Conservation (phyloP, 352 stramenopile genomes). For the Globisporangium parvum region DNA sequence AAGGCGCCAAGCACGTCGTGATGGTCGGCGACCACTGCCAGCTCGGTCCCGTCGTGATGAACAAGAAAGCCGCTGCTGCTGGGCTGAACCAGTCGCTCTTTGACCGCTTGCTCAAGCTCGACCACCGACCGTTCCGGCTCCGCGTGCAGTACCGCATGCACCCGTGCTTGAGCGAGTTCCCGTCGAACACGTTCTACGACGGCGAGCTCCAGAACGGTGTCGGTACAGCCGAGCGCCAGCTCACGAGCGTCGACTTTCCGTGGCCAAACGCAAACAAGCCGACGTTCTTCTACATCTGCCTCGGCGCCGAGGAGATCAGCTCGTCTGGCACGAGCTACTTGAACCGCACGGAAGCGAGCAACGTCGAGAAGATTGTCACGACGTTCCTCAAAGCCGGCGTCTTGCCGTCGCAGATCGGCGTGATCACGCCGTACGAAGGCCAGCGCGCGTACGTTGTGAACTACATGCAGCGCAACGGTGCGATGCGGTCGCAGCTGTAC, state of each 20-base stretch:
- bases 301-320: conserved; percentile 97
- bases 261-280: conserved; percentile 97
- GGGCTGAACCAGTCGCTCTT: conserved; percentile 98
- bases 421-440: conserved; percentile 98
- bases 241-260: conserved; percentile 90
- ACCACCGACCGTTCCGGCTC: conserved; percentile 95
- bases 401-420: conserved; percentile 89
- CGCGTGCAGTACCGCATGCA: conserved; percentile 99
- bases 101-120: conserved; percentile 94
- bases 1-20: conserved; percentile 98
- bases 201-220: conserved; percentile 98
- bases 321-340: conserved; percentile 97
- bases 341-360: conserved; percentile 97
- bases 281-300: conserved; percentile 97
- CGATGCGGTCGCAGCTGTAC: conserved; percentile 92
- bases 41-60: conserved; percentile 97
- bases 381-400: conserved; percentile 94
- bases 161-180: conserved; percentile 97
- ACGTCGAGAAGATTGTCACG: conserved; percentile 98
- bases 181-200: conserved; percentile 99
- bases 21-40: conserved; percentile 99
- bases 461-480: conserved; percentile 96
- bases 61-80: conserved; percentile 96
- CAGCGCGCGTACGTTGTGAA: conserved; percentile 98
- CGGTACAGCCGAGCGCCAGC: conserved; percentile 90